These are phyloP conservation scores for Tetragonia tetragonoides DNA, from an alignment of 148 eudicot species.

Conservation along the genomic window DNA sequence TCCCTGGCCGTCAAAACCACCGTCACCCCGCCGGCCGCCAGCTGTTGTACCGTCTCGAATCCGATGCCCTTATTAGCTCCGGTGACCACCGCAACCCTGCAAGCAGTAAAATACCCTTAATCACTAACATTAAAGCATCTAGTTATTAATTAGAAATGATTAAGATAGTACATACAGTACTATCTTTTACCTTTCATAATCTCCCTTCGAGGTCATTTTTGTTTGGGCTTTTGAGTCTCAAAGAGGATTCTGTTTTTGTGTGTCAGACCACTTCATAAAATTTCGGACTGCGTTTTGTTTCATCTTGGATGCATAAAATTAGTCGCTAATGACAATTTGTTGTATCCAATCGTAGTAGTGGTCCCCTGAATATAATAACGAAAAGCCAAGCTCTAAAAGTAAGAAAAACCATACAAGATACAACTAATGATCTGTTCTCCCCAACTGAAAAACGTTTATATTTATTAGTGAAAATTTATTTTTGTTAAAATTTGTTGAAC, in stretches of 20 bases:
- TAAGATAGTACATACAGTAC: not conserved
- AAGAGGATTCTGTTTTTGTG: not conserved
- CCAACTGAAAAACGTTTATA: no score
- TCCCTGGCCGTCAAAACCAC: slow-evolving; percentile 30
- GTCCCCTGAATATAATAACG: no score
- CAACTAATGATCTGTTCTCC: no score
- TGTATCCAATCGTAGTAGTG: no score
- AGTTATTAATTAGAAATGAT: no score
- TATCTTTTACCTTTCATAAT: not conserved
- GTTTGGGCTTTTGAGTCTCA: not conserved
- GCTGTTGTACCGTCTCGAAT: slow-evolving; percentile 21
- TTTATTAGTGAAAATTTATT: no score
- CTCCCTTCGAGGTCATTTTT: slow-evolving; percentile 5
- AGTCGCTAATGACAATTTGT: no score
- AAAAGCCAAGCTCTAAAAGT: no score
- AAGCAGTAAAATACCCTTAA: not conserved
- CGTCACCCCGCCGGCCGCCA: slow-evolving; percentile 16
- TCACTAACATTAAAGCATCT: not conserved
- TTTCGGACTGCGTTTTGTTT: not conserved
- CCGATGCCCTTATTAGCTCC: slow-evolving; percentile 31
- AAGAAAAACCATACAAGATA: no score
- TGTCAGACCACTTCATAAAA: not conserved
- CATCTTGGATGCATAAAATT: slow-evolving; percentile 3
- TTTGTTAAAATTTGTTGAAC: no score
- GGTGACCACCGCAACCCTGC: slow-evolving; percentile 29